A percentile compares a stretch with the other conserved stretches of the same genome.
Conservation (phyloP, 805 yeast species). For the Candida ulmi region DNA sequence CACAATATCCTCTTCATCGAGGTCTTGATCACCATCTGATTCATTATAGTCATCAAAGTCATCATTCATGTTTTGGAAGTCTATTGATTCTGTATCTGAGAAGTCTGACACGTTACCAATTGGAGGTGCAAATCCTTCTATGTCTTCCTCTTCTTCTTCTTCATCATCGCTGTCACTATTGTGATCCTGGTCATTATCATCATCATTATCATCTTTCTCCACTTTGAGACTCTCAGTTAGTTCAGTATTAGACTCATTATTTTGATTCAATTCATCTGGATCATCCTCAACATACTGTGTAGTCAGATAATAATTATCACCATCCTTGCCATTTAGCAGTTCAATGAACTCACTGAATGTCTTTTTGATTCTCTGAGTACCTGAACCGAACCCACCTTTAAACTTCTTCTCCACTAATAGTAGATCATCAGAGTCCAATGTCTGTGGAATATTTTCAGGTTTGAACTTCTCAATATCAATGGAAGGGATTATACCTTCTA, state of each 20-base stretch:
- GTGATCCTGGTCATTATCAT: slow-evolving; percentile 5
- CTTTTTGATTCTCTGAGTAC: slow-evolving; percentile 47
- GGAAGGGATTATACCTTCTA: slow-evolving; percentile 32
- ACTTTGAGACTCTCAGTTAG: too few species aligned
- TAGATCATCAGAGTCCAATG: slow-evolving; percentile 28
- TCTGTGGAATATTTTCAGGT: slow-evolving; percentile 29
- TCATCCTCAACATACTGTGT: slow-evolving; percentile 59
- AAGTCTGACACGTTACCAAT: slow-evolving; percentile 7
- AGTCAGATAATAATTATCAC: slow-evolving; percentile 54
- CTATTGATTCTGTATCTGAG: slow-evolving; percentile 37
- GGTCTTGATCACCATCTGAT: slow-evolving; percentile 18
- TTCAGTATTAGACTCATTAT: too few species aligned
- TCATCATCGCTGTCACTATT: slow-evolving; percentile 15
- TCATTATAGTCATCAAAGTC: slow-evolving; percentile 46
- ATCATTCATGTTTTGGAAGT: slow-evolving; percentile 39
- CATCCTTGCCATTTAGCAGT: slow-evolving; percentile 33
- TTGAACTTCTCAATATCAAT: slow-evolving; percentile 29
- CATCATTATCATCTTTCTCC: slow-evolving; percentile 1
- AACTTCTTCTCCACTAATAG: slow-evolving; percentile 55
- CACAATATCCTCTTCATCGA: slow-evolving; percentile 10
- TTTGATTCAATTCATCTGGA: slow-evolving; percentile 17
- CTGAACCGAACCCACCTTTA: slow-evolving; percentile 66
- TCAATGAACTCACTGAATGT: slow-evolving; percentile 42
- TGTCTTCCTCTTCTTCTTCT: slow-evolving; percentile 11
- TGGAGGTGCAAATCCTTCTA: slow-evolving; percentile 10